A percentile compares a stretch with the other conserved stretches of the same genome.
These are phyloP conservation scores for Urostyla sp. DNA, from an alignment of 73 alveolate genomes.

Conservation along the genomic window DNA sequence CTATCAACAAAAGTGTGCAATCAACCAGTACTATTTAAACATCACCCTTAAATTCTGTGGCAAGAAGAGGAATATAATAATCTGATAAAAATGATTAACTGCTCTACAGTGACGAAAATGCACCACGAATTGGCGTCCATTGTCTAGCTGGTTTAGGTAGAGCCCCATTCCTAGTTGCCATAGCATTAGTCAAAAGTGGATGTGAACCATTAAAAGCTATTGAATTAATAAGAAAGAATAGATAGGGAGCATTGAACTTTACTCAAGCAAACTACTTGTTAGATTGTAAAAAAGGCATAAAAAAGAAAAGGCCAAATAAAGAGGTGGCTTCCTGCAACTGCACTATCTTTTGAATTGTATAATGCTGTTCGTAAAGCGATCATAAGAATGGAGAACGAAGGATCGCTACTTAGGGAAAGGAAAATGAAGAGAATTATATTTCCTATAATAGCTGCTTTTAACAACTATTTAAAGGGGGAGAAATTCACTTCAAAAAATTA, in stretches of 20 bases:
- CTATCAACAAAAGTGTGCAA: background rate
- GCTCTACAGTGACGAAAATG: too few species aligned
- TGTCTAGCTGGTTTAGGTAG: slow-evolving; percentile 78
- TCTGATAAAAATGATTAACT: slow-evolving; percentile 11
- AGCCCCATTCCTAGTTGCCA: slow-evolving; percentile 75
- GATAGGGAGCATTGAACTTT: slow-evolving; percentile 67
- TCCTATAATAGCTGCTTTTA: too few species aligned
- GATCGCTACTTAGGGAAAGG: too few species aligned
- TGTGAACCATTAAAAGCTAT: slow-evolving; percentile 64
- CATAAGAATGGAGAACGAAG: too few species aligned
- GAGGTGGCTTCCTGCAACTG: slow-evolving; percentile 46
- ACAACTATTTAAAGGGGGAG: too few species aligned
- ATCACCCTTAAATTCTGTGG: too few species aligned
- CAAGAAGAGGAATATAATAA: background rate
- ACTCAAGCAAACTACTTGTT: slow-evolving; percentile 56
- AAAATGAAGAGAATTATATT: too few species aligned
- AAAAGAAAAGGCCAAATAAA: slow-evolving; percentile 19
- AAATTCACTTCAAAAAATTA: too few species aligned
- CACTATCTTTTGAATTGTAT: slow-evolving; percentile 49
- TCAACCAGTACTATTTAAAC: too few species aligned
- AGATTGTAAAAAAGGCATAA: slow-evolving; percentile 45
- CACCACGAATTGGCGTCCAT: slow-evolving; percentile 70
- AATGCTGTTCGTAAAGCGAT: too few species aligned
- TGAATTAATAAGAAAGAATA: slow-evolving; percentile 59
- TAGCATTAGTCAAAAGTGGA: slow-evolving; percentile 71